These are phyloP conservation scores for Pisolithus orientalis DNA, from an alignment of 768 basidiomycete genomes.

Conservation along the genomic window DNA sequence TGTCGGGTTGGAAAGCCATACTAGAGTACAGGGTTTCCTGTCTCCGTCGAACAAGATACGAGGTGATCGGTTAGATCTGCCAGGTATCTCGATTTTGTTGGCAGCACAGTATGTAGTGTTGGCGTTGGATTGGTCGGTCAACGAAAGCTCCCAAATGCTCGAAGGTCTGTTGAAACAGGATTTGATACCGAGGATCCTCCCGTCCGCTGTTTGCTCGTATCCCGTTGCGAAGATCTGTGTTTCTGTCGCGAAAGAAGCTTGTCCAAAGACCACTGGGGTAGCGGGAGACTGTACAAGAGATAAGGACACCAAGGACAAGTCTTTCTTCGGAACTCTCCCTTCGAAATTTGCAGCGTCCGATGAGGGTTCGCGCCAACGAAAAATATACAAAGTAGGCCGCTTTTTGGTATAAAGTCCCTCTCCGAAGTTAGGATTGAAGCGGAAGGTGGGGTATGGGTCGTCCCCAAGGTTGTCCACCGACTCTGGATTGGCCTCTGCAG, in stretches of 20 bases:
- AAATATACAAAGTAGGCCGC: slow-evolving; percentile 48
- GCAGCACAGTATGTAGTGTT: slow-evolving; percentile 13
- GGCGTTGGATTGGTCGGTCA: slow-evolving; percentile 13
- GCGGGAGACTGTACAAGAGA: slow-evolving; percentile 5
- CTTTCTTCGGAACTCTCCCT: slow-evolving; percentile 4
- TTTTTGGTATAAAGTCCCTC: slow-evolving; percentile 52
- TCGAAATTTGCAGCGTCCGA: slow-evolving; percentile 1
- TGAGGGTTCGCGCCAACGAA: slow-evolving; percentile 35
- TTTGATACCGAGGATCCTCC: slow-evolving; percentile 52
- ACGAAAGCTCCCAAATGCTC: slow-evolving; percentile 47
- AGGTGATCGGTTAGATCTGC: slow-evolving; percentile 54
- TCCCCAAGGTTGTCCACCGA: slow-evolving; percentile 15
- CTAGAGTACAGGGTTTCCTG: slow-evolving; percentile 22
- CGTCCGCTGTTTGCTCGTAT: slow-evolving; percentile 53
- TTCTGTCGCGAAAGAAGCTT: slow-evolving; percentile 44
- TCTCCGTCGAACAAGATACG: slow-evolving; percentile 33
- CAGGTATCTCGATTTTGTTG: slow-evolving; percentile 36
- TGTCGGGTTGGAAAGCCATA: slow-evolving; percentile 49
- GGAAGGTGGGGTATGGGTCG: slow-evolving; percentile 36
- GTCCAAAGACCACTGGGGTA: slow-evolving; percentile 39
- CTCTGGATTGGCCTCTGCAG: slow-evolving; percentile 46
- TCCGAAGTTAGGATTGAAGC: slow-evolving; percentile 55
- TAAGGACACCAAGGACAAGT: slow-evolving; percentile 9
- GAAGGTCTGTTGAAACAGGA: slow-evolving; percentile 55
- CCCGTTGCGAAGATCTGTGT: slow-evolving; percentile 51